Conservation (phyloP, 768 basidiomycete species). For the Postia placenta region DNA sequence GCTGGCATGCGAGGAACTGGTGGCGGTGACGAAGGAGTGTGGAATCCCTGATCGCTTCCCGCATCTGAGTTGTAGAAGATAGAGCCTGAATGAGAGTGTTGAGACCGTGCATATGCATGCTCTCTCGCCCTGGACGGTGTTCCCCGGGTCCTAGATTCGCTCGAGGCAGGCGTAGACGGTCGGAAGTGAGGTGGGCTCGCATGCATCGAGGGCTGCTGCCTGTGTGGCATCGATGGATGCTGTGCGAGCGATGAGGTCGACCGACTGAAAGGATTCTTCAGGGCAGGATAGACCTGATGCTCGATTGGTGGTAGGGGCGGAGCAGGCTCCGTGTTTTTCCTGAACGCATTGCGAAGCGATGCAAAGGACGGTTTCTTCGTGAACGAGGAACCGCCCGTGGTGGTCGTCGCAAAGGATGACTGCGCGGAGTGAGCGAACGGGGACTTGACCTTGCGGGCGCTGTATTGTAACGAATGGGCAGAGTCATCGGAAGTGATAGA, state of each 20-base stretch:
- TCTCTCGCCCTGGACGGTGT: conserved; percentile 43
- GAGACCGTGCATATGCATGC: conserved; percentile 61
- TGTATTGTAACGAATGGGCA: conserved; percentile 43
- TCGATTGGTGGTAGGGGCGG: conserved; percentile 77
- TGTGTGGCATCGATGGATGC: conserved; percentile 31
- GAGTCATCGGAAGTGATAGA: conserved; percentile 79
- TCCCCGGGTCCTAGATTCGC: conserved; percentile 32
- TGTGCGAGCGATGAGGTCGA: conserved; percentile 71
- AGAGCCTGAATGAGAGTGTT: conserved; percentile 74
- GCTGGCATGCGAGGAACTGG: conserved; percentile 77
- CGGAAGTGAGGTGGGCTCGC: conserved; percentile 50
- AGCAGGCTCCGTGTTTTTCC: conserved; percentile 47
- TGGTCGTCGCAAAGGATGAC: conserved; percentile 55
- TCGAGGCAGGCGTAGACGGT: conserved; percentile 56
- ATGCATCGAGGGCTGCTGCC: conserved; percentile 31
- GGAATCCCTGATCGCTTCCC: conserved; percentile 58
- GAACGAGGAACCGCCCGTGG: conserved; percentile 44
- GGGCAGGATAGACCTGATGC: conserved; percentile 57
- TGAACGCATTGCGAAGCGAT: conserved; percentile 84
- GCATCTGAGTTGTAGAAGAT: conserved; percentile 63
- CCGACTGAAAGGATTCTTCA: conserved; percentile 80
- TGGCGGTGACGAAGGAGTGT: conserved; percentile 44
- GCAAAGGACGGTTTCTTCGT: conserved; percentile 82
- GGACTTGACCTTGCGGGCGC: conserved; percentile 33
- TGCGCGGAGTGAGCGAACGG: conserved; percentile 69